phyloP scores from a whole-genome alignment of 2,329 filamentous ascomycete genomes.

The Diaporthe sp. region DNA sequence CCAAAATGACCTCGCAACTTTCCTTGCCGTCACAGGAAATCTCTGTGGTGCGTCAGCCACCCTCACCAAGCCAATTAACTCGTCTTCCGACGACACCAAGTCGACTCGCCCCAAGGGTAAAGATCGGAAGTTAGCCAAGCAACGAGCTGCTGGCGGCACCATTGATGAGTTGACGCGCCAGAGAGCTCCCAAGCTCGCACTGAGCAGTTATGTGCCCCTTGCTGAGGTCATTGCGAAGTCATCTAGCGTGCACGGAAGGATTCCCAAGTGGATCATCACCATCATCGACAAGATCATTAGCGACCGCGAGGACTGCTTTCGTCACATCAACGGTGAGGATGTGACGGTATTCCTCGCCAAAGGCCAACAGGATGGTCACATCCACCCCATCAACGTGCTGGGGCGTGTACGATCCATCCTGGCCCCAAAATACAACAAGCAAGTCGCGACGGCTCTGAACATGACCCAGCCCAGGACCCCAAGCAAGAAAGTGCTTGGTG shows the following conservation, averaged over 20 bases:
- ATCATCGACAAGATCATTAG: constrained; percentile 8
- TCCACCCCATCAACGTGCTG: constrained; percentile 15
- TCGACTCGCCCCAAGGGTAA: constrained; percentile 15
- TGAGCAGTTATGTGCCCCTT: constrained; percentile 13
- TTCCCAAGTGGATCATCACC: constrained; percentile 6
- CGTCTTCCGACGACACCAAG: neutral
- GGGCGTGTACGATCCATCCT: neutral
- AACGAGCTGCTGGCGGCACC: neutral
- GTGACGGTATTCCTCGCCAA: neutral
- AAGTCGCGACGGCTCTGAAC: neutral
- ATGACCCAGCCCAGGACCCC: neutral
- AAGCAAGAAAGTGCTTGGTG: neutral
- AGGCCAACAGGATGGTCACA: constrained; percentile 13
- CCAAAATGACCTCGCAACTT: constrained; percentile 22
- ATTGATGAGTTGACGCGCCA: constrained; percentile 9
- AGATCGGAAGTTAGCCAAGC: constrained; percentile 24
- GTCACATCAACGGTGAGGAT: constrained; percentile 10
- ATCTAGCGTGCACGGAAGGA: neutral
- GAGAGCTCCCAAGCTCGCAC: neutral
- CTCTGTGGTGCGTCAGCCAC: constrained; percentile 7
- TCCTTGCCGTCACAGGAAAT: constrained; percentile 8
- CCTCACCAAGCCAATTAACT: neutral
- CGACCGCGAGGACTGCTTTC: constrained; percentile 16
- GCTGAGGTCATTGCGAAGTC: constrained; percentile 18
- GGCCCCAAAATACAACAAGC: neutral